Conservation (phyloP, 768 basidiomycete genomes). For the Mycena floridula region DNA sequence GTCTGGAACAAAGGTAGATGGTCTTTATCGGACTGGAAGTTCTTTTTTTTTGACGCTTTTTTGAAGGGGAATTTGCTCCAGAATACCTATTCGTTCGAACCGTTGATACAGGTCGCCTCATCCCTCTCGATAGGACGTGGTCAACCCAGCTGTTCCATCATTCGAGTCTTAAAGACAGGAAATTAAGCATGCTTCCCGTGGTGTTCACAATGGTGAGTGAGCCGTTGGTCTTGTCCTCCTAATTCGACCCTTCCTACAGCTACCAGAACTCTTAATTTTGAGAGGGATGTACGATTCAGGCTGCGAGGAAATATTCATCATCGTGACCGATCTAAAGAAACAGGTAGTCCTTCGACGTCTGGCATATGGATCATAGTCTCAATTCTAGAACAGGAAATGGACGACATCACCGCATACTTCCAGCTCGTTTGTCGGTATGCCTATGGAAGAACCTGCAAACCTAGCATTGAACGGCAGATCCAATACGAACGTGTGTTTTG, state of each 20-base stretch:
- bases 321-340: constrained; percentile 75
- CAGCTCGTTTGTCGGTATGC: constrained; percentile 64
- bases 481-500: constrained; percentile 59
- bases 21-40: too few species aligned
- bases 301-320: constrained; percentile 73
- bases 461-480: constrained; percentile 60
- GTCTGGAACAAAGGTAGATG: constrained; percentile 53
- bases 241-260: constrained; percentile 35
- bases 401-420: constrained; percentile 74
- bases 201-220: constrained; percentile 69
- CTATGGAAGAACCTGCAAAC: constrained; percentile 57
- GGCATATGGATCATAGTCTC: too few species aligned
- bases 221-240: constrained; percentile 3
- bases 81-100: constrained; percentile 79
- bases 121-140: constrained; percentile 79
- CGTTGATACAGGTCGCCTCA: constrained; percentile 70
- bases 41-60: too few species aligned
- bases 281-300: constrained; percentile 77
- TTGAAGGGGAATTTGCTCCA: constrained; percentile 71
- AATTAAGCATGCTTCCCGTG: constrained; percentile 72
- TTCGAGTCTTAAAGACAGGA: constrained; percentile 66
- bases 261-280: constrained; percentile 74
- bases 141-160: constrained; percentile 79
- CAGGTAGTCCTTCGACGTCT: too few species aligned
- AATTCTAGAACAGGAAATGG: constrained; percentile 81